phyloP scores from a whole-genome alignment of 192 early-diverging fungal genomes.

The Entophlyctis luteolus region DNA sequence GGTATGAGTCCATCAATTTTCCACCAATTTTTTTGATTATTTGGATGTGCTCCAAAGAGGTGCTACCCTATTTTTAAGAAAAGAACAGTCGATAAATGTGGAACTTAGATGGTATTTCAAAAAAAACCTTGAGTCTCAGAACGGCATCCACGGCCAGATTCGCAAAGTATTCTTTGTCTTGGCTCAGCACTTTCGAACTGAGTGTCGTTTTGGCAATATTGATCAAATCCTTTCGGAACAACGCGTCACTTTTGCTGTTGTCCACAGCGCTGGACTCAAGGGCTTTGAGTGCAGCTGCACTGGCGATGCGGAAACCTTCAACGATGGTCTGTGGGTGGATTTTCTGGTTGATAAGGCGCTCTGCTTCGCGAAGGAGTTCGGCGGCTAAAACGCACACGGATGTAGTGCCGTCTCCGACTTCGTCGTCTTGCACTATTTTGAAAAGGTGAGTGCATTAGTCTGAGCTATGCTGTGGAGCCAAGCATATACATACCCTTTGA shows the following conservation, averaged over 20 bases:
- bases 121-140: slow-evolving; percentile 73
- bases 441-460: no score
- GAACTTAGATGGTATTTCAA: not conserved
- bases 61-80: slow-evolving; percentile 63
- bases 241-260: slow-evolving; percentile 64
- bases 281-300: slow-evolving; percentile 74
- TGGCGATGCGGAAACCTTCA: slow-evolving; percentile 91
- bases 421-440: slow-evolving; percentile 99
- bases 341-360: slow-evolving; percentile 85
- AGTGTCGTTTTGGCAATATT: slow-evolving; percentile 98
- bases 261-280: slow-evolving; percentile 78
- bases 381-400: slow-evolving; percentile 96
- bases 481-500: no score
- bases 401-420: slow-evolving; percentile 99
- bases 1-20: slow-evolving; percentile 88
- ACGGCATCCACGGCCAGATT: slow-evolving; percentile 96
- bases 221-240: slow-evolving; percentile 85
- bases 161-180: slow-evolving; percentile 95
- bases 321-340: slow-evolving; percentile 97
- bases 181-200: slow-evolving; percentile 91
- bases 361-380: slow-evolving; percentile 90
- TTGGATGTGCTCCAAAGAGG: slow-evolving; percentile 97
- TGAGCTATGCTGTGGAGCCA: no score
- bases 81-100: not conserved
- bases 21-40: slow-evolving; percentile 99